A percentile compares a stretch with the other conserved stretches of the same genome.
Evolutionary conservation across 2,329 filamentous ascomycete species (phyloP).

Genomic region (Pseudogymnoascus sp.): DNA sequence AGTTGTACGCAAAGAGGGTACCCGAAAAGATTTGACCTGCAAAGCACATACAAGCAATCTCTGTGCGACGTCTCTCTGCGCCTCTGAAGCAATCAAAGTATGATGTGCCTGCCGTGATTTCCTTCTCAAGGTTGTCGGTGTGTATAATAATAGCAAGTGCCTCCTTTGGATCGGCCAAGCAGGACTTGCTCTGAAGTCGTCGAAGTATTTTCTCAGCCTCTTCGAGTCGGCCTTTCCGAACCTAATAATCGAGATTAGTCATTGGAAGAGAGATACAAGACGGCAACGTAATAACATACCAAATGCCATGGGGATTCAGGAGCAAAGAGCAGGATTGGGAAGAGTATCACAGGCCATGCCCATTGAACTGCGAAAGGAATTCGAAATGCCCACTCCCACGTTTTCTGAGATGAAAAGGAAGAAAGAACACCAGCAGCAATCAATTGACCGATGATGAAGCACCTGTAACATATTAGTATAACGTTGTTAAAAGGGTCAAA

Average conservation of each 20-base stretch:
- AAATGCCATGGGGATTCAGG: slow-evolving; percentile 43
- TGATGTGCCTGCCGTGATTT: slow-evolving; percentile 33
- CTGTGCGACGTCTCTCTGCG: slow-evolving; percentile 40
- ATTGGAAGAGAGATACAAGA: too few species aligned
- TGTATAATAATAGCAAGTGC: slow-evolving; percentile 43
- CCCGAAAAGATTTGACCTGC: slow-evolving; percentile 55
- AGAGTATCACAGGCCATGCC: slow-evolving; percentile 40
- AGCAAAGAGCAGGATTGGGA: slow-evolving; percentile 36
- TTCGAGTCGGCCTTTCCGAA: slow-evolving; percentile 34
- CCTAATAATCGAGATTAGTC: too few species aligned
- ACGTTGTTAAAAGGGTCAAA: too few species aligned
- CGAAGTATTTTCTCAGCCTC: slow-evolving; percentile 37
- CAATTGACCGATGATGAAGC: slow-evolving; percentile 42
- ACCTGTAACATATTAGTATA: slow-evolving; percentile 18
- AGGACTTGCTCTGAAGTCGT: slow-evolving; percentile 24
- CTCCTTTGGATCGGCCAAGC: slow-evolving; percentile 13
- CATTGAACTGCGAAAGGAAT: slow-evolving; percentile 40
- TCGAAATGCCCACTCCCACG: slow-evolving; percentile 39
- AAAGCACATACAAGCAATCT: slow-evolving; percentile 50
- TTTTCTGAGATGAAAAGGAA: slow-evolving; percentile 31
- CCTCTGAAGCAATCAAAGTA: slow-evolving; percentile 43
- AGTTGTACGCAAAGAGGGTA: slow-evolving; percentile 54
- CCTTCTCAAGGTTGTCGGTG: slow-evolving; percentile 46
- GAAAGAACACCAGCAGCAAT: slow-evolving; percentile 40
- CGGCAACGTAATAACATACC: slow-evolving; percentile 13